A percentile compares a stretch with the other conserved stretches of the same genome.
Evolutionary conservation across 345 rosid genomes (phyloP).

Genomic region (Orychophragmus violaceus): DNA sequence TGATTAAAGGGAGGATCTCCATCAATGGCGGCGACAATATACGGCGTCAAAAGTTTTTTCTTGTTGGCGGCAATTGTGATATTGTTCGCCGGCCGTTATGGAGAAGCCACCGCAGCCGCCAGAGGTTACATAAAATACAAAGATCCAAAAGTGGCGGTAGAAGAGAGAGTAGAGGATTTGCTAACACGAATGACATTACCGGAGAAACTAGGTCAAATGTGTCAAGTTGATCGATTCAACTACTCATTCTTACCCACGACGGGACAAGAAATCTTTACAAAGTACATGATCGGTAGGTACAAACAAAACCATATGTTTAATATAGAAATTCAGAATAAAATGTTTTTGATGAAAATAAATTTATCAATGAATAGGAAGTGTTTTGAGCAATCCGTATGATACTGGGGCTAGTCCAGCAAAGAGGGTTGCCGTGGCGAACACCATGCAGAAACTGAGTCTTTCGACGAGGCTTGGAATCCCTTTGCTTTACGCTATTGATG

Average conservation of each 20-base stretch:
- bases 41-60: conserved; percentile 2
- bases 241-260: neutral
- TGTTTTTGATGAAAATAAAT: neutral
- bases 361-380: conserved; percentile 38
- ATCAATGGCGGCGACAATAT: conserved; percentile 12
- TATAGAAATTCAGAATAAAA: neutral
- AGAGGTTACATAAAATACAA: conserved; percentile 34
- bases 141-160: conserved; percentile 37
- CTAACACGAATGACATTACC: conserved; percentile 45
- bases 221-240: conserved; percentile 38
- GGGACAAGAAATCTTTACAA: conserved; percentile 38
- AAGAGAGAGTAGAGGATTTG: conserved; percentile 41
- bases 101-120: conserved; percentile 12
- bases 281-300: conserved; percentile 60
- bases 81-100: conserved; percentile 16
- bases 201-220: conserved; percentile 61
- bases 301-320: neutral
- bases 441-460: conserved; percentile 46
- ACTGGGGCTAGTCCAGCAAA: conserved; percentile 16
- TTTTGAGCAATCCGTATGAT: conserved; percentile 47
- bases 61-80: conserved; percentile 13
- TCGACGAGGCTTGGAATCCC: conserved; percentile 80
- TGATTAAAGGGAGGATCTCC: conserved; percentile 2
- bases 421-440: conserved; percentile 46
- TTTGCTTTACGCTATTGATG: conserved; percentile 75